Percentiles rank a stretch among this genome's conserved stretches.
Conservation (phyloP, 2,329 filamentous ascomycete species). For the Pyrenochaeta sp. region DNA sequence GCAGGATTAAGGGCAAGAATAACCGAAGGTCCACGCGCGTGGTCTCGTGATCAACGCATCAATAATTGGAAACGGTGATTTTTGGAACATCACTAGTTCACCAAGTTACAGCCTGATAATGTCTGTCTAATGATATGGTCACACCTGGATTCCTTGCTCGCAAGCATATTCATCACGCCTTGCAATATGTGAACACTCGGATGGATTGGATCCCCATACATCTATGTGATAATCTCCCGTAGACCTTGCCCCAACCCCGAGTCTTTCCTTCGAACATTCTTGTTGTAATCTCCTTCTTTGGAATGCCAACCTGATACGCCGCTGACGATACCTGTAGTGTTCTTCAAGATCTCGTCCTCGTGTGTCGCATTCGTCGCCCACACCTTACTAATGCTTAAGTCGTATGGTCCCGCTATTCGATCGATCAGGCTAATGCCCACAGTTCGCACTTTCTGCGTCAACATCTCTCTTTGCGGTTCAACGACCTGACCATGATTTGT, state of each 20-base stretch:
- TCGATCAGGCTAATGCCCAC: slow-evolving; percentile 91
- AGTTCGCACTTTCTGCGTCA: slow-evolving; percentile 84
- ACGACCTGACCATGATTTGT: slow-evolving; percentile 93
- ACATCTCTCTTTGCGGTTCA: slow-evolving; percentile 89
- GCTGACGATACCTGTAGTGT: slow-evolving; percentile 33
- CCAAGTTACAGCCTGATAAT: no score
- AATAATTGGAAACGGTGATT: no score
- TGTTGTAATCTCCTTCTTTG: slow-evolving; percentile 26
- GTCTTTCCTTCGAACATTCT: slow-evolving; percentile 22
- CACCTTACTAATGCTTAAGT: slow-evolving; percentile 82
- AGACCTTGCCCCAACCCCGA: slow-evolving; percentile 15
- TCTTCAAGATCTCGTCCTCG: slow-evolving; percentile 44
- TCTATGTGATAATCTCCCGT: slow-evolving; percentile 22
- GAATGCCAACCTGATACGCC: slow-evolving; percentile 34
- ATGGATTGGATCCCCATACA: background rate
- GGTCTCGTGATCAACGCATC: slow-evolving; percentile 24
- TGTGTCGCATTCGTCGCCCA: slow-evolving; percentile 83
- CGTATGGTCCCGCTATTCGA: slow-evolving; percentile 85
- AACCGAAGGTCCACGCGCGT: slow-evolving; percentile 30
- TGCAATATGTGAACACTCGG: background rate
- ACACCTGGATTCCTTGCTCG: no score
- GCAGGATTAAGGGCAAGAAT: slow-evolving; percentile 16
- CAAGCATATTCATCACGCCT: background rate
- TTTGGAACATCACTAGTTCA: no score
- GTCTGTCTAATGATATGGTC: no score